These are phyloP conservation scores for Epichloe uncinata DNA, from an alignment of 2,329 filamentous ascomycete genomes.

Conservation along the genomic window DNA sequence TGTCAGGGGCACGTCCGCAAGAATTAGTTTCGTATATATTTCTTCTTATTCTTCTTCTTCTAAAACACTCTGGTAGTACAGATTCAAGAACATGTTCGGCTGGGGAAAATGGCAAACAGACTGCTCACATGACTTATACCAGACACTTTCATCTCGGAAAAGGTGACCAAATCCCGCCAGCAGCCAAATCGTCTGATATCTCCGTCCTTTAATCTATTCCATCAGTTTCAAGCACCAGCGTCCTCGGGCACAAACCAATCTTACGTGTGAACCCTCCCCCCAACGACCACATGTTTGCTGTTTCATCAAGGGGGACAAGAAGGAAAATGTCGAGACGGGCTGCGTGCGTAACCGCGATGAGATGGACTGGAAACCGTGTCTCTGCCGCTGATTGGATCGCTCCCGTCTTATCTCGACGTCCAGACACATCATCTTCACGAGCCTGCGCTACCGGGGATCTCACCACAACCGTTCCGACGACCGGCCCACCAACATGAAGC, in stretches of 20 bases:
- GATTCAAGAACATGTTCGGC: too few relatives aligned
- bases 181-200: background rate
- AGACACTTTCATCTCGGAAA: background rate
- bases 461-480: conserved; percentile 1
- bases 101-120: background rate
- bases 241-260: background rate
- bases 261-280: background rate
- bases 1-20: background rate
- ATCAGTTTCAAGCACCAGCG: background rate
- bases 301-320: background rate
- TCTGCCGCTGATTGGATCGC: background rate
- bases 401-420: background rate
- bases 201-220: background rate
- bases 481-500: background rate
- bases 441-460: background rate
- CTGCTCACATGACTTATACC: background rate
- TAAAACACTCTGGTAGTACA: background rate
- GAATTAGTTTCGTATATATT: background rate
- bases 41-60: too few relatives aligned
- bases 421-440: background rate
- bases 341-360: background rate
- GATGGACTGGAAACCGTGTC: background rate
- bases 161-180: background rate
- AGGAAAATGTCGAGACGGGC: background rate
- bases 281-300: background rate